These are phyloP conservation scores for Pseudonitzschia multistriata DNA, from an alignment of 108 stramenopile species.

Conservation along the genomic window DNA sequence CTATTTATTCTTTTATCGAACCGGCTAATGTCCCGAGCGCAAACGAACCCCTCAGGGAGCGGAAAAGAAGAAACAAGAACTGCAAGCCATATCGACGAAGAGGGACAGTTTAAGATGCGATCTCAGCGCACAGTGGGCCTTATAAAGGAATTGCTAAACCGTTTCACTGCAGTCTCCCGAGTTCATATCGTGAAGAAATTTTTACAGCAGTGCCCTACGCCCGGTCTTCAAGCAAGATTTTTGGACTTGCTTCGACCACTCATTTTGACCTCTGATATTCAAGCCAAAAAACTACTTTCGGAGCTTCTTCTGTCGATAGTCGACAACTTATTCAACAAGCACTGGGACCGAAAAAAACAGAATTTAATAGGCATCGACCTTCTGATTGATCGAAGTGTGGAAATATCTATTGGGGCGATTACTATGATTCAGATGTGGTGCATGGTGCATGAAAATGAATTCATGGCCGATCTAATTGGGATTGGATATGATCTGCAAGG, in stretches of 20 bases:
- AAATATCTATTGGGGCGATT: slow-evolving; percentile 34
- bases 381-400: slow-evolving; percentile 28
- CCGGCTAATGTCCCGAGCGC: slow-evolving; percentile 14
- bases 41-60: neutral
- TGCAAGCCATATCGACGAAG: neutral
- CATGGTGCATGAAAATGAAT: slow-evolving; percentile 8
- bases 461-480: neutral
- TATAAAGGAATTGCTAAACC: slow-evolving; percentile 24
- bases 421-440: slow-evolving; percentile 36
- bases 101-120: slow-evolving; percentile 4
- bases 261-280: neutral
- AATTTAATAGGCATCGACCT: slow-evolving; percentile 12
- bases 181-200: slow-evolving; percentile 33
- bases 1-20: slow-evolving; percentile 38
- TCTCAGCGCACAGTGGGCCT: slow-evolving; percentile 13
- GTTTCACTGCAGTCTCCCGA: slow-evolving; percentile 28
- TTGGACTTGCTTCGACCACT: slow-evolving; percentile 39
- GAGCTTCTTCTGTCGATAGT: slow-evolving; percentile 16
- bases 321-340: neutral
- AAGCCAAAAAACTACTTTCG: slow-evolving; percentile 17
- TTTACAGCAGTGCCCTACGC: slow-evolving; percentile 31
- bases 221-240: slow-evolving; percentile 37
- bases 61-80: neutral
- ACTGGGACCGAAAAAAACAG: neutral
- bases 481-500: neutral